phyloP scores from a whole-genome alignment of 2,329 filamentous ascomycete species.

The Neopestalotiopsis sp. region DNA sequence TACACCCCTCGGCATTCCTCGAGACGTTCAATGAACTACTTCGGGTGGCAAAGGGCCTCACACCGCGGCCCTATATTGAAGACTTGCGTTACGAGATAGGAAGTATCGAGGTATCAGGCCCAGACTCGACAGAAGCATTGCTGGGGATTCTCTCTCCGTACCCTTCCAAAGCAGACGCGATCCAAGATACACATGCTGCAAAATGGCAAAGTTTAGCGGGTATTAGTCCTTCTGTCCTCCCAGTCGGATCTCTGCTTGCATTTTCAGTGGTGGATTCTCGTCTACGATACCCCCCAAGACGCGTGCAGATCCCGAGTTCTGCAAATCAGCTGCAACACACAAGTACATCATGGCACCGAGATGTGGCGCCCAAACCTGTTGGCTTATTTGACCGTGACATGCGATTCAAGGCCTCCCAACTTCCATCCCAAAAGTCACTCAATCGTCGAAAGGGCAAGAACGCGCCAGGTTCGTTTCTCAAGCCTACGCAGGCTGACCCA shows the following conservation, averaged over 20 bases:
- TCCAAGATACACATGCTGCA: conserved; percentile 46
- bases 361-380: conserved; percentile 51
- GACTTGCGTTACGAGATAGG: conserved; percentile 73
- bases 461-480: conserved; percentile 66
- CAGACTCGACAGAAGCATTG: conserved; percentile 80
- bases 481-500: conserved; percentile 66
- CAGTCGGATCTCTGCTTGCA: conserved; percentile 70
- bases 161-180: conserved; percentile 32
- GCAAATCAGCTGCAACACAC: conserved; percentile 32
- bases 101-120: conserved; percentile 63
- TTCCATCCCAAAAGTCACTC: conserved; percentile 79
- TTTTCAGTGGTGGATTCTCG: conserved; percentile 83
- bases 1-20: conserved; percentile 82
- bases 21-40: conserved; percentile 70
- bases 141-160: conserved; percentile 68
- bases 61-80: conserved; percentile 66
- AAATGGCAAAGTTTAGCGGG: conserved; percentile 58
- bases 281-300: conserved; percentile 74
- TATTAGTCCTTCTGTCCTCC: conserved; percentile 70
- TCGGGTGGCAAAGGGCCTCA: conserved; percentile 61
- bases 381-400: conserved; percentile 71
- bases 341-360: conserved; percentile 56
- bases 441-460: conserved; percentile 74
- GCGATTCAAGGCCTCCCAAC: conserved; percentile 67
- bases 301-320: conserved; percentile 42